Evolutionary conservation across 371 early-diverging fungal species (phyloP), one percentile per base, ranked within the genome.

Genomic region (Mucor plumbeus): DNA sequence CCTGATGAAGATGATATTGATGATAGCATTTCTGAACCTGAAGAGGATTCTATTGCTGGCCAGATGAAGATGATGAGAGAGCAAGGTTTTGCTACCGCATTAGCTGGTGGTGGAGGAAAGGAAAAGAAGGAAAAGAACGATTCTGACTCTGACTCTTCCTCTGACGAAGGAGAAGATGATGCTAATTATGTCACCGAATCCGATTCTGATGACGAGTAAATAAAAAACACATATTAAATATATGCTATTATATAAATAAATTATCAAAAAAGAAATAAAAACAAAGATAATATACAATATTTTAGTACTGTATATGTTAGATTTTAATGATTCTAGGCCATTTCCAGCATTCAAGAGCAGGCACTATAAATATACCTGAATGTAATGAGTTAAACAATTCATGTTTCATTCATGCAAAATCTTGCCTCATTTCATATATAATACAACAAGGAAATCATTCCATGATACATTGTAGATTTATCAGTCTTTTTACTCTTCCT

Each of bases 1-100:
- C 92, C 95, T 33, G 85, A 87, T 14, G 87, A 89, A 62, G 82
- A 86, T 0, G 92, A 92, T 50, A 78, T 91, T 1, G 96, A 96
- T 55, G 97, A 97, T 68, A 93, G 93, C 62, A 97, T 97, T 66
- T 95, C 96, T 17, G 98, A 97, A 68, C 97, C 97, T 39, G 98
- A 96, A 62, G 96, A 95, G 63, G 95, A 95, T 76, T 92, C 94
- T 36, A 88, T 97, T 73, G 97, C 97, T 35, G 96, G 95, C 7
- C 97, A 94, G 76, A 93, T 95, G 93, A 91, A 90, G 55, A 74
- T 91, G 78, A 85, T 92, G 87, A 87, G 93, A 47, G 89, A 88
- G 67, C 92, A 93, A 81, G 89, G 91, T 36, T 55, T 87, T 64
- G 82, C 86, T 17, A 80, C 83, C 44, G 90, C 86, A 9, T 80